phyloP scores from a whole-genome alignment of 1,284 basidiomycete species.

The Kwoniella shivajii region DNA sequence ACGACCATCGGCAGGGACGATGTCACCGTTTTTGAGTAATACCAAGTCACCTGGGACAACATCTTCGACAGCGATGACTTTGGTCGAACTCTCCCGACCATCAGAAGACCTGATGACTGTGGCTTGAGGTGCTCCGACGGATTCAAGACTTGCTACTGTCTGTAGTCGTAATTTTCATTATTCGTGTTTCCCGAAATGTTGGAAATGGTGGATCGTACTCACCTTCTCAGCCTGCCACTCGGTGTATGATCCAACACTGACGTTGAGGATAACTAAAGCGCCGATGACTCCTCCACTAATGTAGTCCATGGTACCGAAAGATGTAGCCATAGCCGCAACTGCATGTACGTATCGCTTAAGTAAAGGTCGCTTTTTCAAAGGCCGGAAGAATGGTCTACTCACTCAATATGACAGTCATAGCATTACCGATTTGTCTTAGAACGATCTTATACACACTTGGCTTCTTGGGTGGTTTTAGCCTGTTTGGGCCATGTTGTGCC shows the following conservation, averaged over 20 bases:
- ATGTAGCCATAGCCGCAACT: slow-evolving; percentile 65
- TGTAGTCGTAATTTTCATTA: slow-evolving; percentile 3
- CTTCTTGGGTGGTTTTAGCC: slow-evolving; percentile 52
- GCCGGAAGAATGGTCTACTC: slow-evolving; percentile 20
- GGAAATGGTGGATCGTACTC: slow-evolving; percentile 1
- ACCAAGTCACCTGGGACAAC: slow-evolving; percentile 68
- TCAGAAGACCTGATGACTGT: slow-evolving; percentile 59
- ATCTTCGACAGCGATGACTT: slow-evolving; percentile 61
- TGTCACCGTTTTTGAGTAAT: slow-evolving; percentile 62
- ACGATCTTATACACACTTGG: slow-evolving; percentile 43
- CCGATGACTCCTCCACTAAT: slow-evolving; percentile 68
- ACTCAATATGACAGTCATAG: slow-evolving; percentile 53
- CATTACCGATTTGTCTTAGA: slow-evolving; percentile 51
- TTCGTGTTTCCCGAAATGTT: neutral
- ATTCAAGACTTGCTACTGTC: slow-evolving; percentile 55
- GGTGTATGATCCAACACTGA: slow-evolving; percentile 53
- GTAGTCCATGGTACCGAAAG: slow-evolving; percentile 65
- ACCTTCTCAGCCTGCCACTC: slow-evolving; percentile 57
- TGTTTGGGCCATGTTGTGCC: slow-evolving; percentile 52
- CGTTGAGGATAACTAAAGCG: slow-evolving; percentile 64
- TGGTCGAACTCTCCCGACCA: slow-evolving; percentile 46
- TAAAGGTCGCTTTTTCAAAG: neutral
- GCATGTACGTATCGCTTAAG: slow-evolving; percentile 47
- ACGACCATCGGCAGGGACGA: slow-evolving; percentile 64
- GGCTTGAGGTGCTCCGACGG: slow-evolving; percentile 63